Base-by-base conservation (phyloP, 495 filamentous ascomycete genomes). In the Saxophila tyrrhenica region DNA sequence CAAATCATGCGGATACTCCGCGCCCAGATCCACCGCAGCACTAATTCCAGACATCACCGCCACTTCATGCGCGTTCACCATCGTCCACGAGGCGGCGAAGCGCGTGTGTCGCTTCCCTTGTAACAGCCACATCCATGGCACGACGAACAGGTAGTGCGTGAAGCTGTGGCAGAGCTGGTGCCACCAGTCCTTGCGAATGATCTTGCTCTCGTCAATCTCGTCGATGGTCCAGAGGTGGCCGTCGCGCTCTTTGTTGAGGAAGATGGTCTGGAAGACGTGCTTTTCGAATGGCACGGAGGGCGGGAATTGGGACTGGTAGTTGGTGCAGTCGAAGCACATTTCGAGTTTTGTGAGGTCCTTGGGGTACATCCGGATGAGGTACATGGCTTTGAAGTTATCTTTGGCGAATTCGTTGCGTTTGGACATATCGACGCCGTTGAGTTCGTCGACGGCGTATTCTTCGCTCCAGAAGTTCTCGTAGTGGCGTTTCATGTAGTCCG, bases 61-160 rank as follows among this genome's bases (percentile, higher is more conserved):
- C 24, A 87, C 76, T 62, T 94, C 87, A 55, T 94, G 87, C 71
- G 86, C 85, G 58, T 94, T 94, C 65, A 91, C 80, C 67, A 94
- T 68, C 0, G 87, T 91, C 87, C 87, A 94, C 25, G 76, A 72
- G 1, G 80, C 82, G 2, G 85, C 86, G 61, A 80, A 91, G 10
- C 74, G 68, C 0, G 86, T 90, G 25, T 74, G 71, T 39, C 78
- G 81, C 56, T 76, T 75, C 0, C 84, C 83, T 55, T 91, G 82
- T n/a, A 91, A 73, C 32, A 87, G 79, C 85, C 84, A 85, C 78
- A 91, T 80, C 58, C 85, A 82, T 0, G 85, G 83, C 39, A 88
- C 79, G 7, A 91, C 87, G 9, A 83, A 73, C 0, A 82, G 65
- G 65, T 89, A 91, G 64, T 94, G 87, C 56, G 85, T 85, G 77